A percentile compares a stretch with the other conserved stretches of the same genome.
Evolutionary conservation across 1,139 yeast genomes (phyloP).

Genomic region (Ogataea hybrid): DNA sequence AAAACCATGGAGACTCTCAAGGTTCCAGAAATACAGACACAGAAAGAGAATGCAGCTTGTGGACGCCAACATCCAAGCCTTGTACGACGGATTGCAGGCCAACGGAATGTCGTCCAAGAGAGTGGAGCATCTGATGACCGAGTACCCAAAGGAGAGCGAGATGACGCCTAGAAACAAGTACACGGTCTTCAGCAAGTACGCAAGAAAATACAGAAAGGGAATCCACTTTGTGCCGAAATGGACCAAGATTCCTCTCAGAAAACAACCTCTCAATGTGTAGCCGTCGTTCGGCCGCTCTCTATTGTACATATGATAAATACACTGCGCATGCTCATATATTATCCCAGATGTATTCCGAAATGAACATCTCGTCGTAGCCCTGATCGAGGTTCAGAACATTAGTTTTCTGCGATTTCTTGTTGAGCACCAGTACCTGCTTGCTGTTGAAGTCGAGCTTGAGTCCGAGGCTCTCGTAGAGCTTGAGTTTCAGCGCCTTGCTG

Average conservation of each 20-base stretch:
- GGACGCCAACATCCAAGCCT: slow-evolving; percentile 71
- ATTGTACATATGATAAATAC: slow-evolving; percentile 28
- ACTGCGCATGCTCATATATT: slow-evolving; percentile 57
- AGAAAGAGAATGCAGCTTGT: slow-evolving; percentile 79
- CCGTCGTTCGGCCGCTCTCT: slow-evolving; percentile 1
- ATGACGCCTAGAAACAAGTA: slow-evolving; percentile 85
- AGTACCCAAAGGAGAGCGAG: slow-evolving; percentile 75
- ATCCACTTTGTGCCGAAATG: slow-evolving; percentile 85
- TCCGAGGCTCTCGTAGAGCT: slow-evolving; percentile 46
- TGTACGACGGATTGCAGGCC: slow-evolving; percentile 59
- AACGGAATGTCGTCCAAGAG: slow-evolving; percentile 49
- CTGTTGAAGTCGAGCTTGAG: slow-evolving; percentile 37
- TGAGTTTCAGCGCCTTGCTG: slow-evolving; percentile 36
- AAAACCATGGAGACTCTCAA: slow-evolving; percentile 73
- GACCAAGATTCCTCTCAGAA: slow-evolving; percentile 82
- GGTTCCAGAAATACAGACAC: slow-evolving; percentile 77
- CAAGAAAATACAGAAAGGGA: slow-evolving; percentile 80
- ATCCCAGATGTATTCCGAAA: slow-evolving; percentile 74
- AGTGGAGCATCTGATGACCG: slow-evolving; percentile 50
- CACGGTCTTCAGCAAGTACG: slow-evolving; percentile 75
- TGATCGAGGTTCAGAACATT: slow-evolving; percentile 53
- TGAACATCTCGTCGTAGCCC: slow-evolving; percentile 59
- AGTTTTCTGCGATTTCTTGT: slow-evolving; percentile 45
- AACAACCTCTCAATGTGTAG: slow-evolving; percentile 60
- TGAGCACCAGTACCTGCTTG: slow-evolving; percentile 48